Base-by-base conservation (phyloP, 352 stramenopile species). In the Pythium aquatile region DNA sequence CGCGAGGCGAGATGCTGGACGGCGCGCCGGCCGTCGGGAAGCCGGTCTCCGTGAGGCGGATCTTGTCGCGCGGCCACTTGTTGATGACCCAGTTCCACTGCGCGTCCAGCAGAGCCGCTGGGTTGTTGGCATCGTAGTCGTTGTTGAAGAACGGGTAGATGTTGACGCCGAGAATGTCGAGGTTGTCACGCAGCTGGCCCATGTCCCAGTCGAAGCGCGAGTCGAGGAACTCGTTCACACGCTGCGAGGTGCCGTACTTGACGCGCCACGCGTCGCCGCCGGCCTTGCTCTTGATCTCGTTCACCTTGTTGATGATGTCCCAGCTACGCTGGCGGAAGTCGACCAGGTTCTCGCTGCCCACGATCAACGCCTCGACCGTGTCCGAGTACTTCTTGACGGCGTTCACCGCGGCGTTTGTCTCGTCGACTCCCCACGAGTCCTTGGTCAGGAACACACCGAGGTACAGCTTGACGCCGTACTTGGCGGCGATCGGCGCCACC, bases 391-490 rank as follows among this genome's bases (percentile, higher is more conserved):
- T 65, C 58, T 77, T 65, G 28, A 81, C 76, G 8, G 77, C 78
- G 17, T 73, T 61, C 13, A 83, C 61, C 7, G 77, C 81, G 5
- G 65, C 61, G 61, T 77, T 69, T 42, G 78, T 70, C 64, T 90
- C 69, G 40, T 64, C 53, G 20, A 68, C 35, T n/a, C 83, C 70
- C 78, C 75, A 86, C 4, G 52, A 59, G 28, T 87, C 72, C 5
- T 55, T 61, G 16, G 77, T 85, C 63, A 87, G 72, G 65, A 81
- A 85, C 10, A 87, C 72, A 24, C 78, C 77, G 3, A 88, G 58
- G 54, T 83, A 82, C 16, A 89, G 56, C 66, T 85, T 83, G 30
- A 88, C 30, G n/a, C 71, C 68, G 61, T 85, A 76, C 67, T 77
- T 75, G 26, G 61, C 65, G 0, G 77, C 77, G 56, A 79, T 81